Evolutionary conservation across 176 grass and related monocot genomes (phyloP), one percentile per base, ranked within the genome.

Genomic region (Otatea glauca): DNA sequence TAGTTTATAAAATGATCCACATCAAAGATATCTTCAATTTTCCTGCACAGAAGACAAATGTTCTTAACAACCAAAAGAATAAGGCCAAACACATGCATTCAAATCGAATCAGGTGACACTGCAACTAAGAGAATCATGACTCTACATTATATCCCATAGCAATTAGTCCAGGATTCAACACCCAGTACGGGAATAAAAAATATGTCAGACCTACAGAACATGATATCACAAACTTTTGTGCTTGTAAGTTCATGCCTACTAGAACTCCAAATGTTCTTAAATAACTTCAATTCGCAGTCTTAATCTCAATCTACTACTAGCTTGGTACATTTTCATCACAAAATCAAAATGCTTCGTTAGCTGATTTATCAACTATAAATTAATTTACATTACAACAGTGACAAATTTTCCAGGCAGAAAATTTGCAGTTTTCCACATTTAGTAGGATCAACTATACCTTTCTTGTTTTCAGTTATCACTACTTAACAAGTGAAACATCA

Each of bases 1-100:
- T 96, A 91, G 84, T 93, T 87, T 87, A 96, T 96, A 80, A 95
- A 93, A 75, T 93, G 91, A 82, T 96, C 83, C 25, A 91, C 91
- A 85, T 93, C 83, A 80, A 95, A 96, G 43, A 96, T 91, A 48
- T 93, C 93, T 87, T 95, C 90, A 68, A 94, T 90, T 65, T 92
- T 94, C 45, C 92, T 94, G 78, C 73, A 88, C 27, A 86, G 39
- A 61, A 81, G 39, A 82, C 29, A 80, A 51, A 79, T 23, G 13
- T 47, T 65, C 25, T 50, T 7, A 82, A 41, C 12, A 72, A 70
- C 18, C 13, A 47, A 71, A 44, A 23, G 29, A 81, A 15, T 47
- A 39, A 56, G 17, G 37, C 1, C 48, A 42, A 85, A 81, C 2
- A 63, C 10, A 53, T 44, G 32, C 4, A 47, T 27, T 63, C 76